Percentiles rank a stretch among this genome's conserved stretches.
Evolutionary conservation across 257 asterid genomes (phyloP).

Genomic region (Salvia miltiorrhiza): DNA sequence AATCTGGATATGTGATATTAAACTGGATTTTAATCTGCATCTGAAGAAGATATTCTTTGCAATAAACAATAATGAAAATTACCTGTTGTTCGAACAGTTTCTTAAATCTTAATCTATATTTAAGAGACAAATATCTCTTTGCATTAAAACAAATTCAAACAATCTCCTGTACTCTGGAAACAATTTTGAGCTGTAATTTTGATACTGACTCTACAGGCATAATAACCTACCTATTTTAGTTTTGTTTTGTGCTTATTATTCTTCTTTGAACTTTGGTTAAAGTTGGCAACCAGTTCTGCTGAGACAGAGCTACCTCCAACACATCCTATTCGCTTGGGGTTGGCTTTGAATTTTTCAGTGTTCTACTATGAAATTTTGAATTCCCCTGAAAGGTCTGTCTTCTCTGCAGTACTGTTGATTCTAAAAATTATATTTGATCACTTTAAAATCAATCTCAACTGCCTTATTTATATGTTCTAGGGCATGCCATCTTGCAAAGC

Average conservation of each 20-base stretch:
- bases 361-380: conserved; percentile 86
- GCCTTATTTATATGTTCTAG: conserved; percentile 32
- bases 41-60: neutral
- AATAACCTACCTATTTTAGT: neutral
- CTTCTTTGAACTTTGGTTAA: conserved; percentile 26
- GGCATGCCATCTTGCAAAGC: conserved; percentile 95
- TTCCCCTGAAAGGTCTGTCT: conserved; percentile 79
- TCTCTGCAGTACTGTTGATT: conserved; percentile 13
- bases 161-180: neutral
- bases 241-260: conserved; percentile 20
- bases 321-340: conserved; percentile 88
- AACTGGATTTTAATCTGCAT: neutral
- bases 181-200: neutral
- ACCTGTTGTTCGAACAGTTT: neutral
- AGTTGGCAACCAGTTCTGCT: conserved; percentile 75
- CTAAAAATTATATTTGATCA: neutral
- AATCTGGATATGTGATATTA: conserved; percentile 4
- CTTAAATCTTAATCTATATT: neutral
- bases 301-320: conserved; percentile 85
- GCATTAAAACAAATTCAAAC: neutral
- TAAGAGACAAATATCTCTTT: neutral
- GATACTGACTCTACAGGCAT: neutral
- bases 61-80: neutral
- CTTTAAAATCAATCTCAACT: neutral
- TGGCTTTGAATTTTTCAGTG: conserved; percentile 90